Evolutionary conservation across 2,329 filamentous ascomycete genomes (phyloP), one percentile per base, ranked within the genome.

Genomic region (Neofusicoccum umdonicola): DNA sequence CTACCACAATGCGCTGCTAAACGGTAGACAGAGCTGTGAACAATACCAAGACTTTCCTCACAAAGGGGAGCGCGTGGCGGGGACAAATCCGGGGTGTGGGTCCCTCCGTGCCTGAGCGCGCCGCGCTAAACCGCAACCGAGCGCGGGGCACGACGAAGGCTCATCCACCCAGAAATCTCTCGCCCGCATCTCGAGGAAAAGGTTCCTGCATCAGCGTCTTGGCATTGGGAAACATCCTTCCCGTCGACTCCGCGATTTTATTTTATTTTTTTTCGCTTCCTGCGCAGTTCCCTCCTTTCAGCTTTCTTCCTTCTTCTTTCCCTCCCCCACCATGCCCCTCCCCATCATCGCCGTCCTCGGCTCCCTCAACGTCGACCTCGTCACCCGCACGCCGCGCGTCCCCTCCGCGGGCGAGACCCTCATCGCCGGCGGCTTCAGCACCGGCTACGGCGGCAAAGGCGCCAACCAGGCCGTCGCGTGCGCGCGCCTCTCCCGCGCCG

Each of bases 391-490:
- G 39, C 83, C 91, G 4, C 91, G 94, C 68, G 87, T 97, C 68
- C 94, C 95, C 1, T 81, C 84, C 1, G 88, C 90, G 0, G 95
- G 94, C 69, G 94, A 99, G 80, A 98, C 94, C 2, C 84, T 98
- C 60, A 93, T 91, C 2, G 86, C 92, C 54, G 88, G 82, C 68
- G 88, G 87, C 19, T 96, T 96, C 80, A 85, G 85, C 73, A 92
- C 89, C 41, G 93, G 90, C 48, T 89, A 90, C 35, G 95, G 94
- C 71, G 94, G 95, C 65, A 99, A 99, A 80, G 94, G 94, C 68
- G 93, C 93, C 66, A 98, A 98, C 81, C 94, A 98, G 81, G 93
- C 93, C 66, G 91, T 97, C 64, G 92, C 93, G 27, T 93, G 90
- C 79, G 91, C 89, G 58, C 91, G 94, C 68, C 86, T 96, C 58